Conservation (phyloP, 352 stramenopile species). For the Phytophthora parvispora region DNA sequence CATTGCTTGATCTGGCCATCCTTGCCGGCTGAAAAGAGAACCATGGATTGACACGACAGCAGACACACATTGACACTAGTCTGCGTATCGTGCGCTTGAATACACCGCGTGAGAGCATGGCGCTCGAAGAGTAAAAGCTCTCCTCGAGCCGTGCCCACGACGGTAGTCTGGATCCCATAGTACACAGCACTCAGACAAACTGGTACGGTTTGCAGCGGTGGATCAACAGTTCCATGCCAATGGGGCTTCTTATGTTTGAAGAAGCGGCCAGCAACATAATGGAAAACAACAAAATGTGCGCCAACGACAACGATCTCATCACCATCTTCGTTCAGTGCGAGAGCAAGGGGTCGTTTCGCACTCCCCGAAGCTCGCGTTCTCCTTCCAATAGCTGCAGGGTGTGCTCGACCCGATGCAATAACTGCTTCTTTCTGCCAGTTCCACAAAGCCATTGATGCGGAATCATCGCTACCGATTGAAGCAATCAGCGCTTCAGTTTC, state of each 20-base stretch:
- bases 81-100: conserved; percentile 66
- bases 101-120: conserved; percentile 55
- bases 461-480: conserved; percentile 68
- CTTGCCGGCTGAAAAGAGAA: conserved; percentile 83
- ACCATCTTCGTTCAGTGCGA: conserved; percentile 77
- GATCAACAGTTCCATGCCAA: conserved; percentile 31
- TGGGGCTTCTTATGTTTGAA: conserved; percentile 82
- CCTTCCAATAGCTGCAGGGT: conserved; percentile 25
- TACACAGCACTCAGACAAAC: conserved; percentile 65
- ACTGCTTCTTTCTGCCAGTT: conserved; percentile 78
- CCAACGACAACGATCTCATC: conserved; percentile 75
- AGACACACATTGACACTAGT: conserved; percentile 69
- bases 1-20: conserved; percentile 85
- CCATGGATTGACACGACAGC: conserved; percentile 74
- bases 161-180: conserved; percentile 57
- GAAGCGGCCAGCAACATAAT: conserved; percentile 59
- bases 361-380: conserved; percentile 13
- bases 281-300: conserved; percentile 71
- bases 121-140: conserved; percentile 81
- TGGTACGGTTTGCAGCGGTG: conserved; percentile 54
- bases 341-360: conserved; percentile 52
- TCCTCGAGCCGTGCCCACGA: conserved; percentile 73
- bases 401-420: conserved; percentile 63
- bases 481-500: conserved; percentile 69
- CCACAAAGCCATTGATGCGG: conserved; percentile 84